Conservation (phyloP, 2,329 filamentous ascomycete genomes). For the Hymenoscyphus fructigenus region DNA sequence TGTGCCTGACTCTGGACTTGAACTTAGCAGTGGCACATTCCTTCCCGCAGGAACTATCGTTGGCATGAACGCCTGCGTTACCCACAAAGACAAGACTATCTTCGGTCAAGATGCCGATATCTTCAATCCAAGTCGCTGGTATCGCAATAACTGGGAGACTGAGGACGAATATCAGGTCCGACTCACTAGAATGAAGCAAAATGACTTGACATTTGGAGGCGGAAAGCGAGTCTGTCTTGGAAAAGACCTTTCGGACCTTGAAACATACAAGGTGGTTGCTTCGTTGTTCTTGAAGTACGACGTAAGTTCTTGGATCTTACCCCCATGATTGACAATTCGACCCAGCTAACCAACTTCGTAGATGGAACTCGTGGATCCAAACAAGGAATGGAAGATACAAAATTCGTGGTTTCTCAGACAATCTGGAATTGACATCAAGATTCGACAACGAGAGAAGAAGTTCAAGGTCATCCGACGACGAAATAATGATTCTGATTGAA, state of each 20-base stretch:
- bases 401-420: conserved; percentile 44
- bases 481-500: not conserved
- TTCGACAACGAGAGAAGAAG: conserved; percentile 7
- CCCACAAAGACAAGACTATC: conserved; percentile 43
- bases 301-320: conserved; percentile 7
- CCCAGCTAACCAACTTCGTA: conserved; percentile 16
- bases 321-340: not conserved
- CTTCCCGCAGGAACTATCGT: conserved; percentile 40
- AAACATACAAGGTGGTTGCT: conserved; percentile 43
- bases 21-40: conserved; percentile 42
- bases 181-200: conserved; percentile 15
- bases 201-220: conserved; percentile 36
- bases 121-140: conserved; percentile 53
- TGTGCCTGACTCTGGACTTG: conserved; percentile 46
- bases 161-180: conserved; percentile 6
- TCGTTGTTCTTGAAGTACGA: conserved; percentile 24
- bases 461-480: not conserved
- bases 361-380: conserved; percentile 39
- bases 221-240: conserved; percentile 43
- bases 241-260: conserved; percentile 41
- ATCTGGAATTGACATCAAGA: conserved; percentile 25
- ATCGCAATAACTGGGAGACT: conserved; percentile 25
- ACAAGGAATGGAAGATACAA: conserved; percentile 41
- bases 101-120: conserved; percentile 49
- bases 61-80: conserved; percentile 36